Conservation (phyloP, 2,329 filamentous ascomycete genomes). For the Microcera coccophila region DNA sequence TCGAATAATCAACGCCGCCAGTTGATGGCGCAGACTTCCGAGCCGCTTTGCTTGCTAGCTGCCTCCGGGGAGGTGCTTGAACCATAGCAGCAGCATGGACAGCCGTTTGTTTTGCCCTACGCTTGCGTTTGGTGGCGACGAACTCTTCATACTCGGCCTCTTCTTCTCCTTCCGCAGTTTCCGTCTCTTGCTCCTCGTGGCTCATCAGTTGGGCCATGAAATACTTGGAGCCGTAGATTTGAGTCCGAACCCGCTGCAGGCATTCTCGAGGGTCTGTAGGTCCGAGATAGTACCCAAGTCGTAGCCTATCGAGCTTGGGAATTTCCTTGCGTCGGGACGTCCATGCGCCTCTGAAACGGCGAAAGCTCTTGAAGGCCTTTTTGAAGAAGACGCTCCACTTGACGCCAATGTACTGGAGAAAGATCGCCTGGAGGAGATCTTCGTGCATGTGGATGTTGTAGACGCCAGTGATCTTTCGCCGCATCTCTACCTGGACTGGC, state of each 20-base stretch:
- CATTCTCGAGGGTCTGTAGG: conserved; percentile 4
- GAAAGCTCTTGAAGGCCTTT: conserved; percentile 29
- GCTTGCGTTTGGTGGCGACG: conserved; percentile 2
- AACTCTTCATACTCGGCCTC: conserved; percentile 33
- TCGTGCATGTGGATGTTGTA: conserved; percentile 52
- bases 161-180: conserved; percentile 34
- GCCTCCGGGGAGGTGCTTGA: background rate
- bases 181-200: conserved; percentile 21
- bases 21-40: conserved; percentile 1
- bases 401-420: conserved; percentile 48
- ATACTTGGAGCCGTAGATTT: conserved; percentile 37
- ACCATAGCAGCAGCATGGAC: background rate
- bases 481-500: conserved; percentile 40
- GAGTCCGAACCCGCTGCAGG: conserved; percentile 30
- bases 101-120: conserved; percentile 1
- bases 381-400: conserved; percentile 46
- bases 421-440: conserved; percentile 48
- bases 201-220: conserved; percentile 44
- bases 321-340: conserved; percentile 27
- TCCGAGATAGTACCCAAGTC: conserved; percentile 38
- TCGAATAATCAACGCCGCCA: background rate
- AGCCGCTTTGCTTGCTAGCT: conserved; percentile 3
- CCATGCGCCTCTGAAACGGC: conserved; percentile 35
- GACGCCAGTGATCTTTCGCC: conserved; percentile 46
- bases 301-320: conserved; percentile 26